phyloP scores from a whole-genome alignment of 2,329 filamentous ascomycete species.

The Arachnopeziza araneosa region DNA sequence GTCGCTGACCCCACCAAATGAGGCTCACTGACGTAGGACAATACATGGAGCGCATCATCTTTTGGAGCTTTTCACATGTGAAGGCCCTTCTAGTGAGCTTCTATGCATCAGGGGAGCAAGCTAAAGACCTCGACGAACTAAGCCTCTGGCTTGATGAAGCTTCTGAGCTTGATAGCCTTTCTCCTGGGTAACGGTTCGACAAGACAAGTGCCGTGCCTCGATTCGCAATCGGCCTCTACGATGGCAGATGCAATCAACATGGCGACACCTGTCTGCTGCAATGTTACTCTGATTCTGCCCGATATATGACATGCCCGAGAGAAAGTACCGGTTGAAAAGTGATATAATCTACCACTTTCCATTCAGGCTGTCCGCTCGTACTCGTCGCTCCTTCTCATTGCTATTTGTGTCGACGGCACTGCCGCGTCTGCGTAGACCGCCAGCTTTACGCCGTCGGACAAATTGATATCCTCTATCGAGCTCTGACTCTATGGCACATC shows the following conservation, averaged over 20 bases:
- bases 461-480: constrained; percentile 80
- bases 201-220: neutral
- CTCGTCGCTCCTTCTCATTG: constrained; percentile 20
- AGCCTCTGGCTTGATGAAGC: too few species aligned
- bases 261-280: neutral
- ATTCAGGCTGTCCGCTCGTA: constrained; percentile 26
- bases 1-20: neutral
- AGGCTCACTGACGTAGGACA: neutral
- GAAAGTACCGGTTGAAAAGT: neutral
- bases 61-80: neutral
- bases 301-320: neutral
- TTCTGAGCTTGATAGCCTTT: neutral
- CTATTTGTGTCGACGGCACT: constrained; percentile 27
- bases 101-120: neutral
- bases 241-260: neutral
- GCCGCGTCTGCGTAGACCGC: constrained; percentile 28
- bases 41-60: neutral
- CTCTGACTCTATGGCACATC: constrained; percentile 82
- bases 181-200: neutral
- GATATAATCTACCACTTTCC: constrained; percentile 15
- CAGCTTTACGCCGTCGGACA: constrained; percentile 50
- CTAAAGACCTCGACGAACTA: neutral
- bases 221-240: neutral
- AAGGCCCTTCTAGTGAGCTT: constrained; percentile 2
- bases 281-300: too few species aligned